Conservation (phyloP, 2,329 filamentous ascomycete genomes). For the Aspergillus aculeatinus region DNA sequence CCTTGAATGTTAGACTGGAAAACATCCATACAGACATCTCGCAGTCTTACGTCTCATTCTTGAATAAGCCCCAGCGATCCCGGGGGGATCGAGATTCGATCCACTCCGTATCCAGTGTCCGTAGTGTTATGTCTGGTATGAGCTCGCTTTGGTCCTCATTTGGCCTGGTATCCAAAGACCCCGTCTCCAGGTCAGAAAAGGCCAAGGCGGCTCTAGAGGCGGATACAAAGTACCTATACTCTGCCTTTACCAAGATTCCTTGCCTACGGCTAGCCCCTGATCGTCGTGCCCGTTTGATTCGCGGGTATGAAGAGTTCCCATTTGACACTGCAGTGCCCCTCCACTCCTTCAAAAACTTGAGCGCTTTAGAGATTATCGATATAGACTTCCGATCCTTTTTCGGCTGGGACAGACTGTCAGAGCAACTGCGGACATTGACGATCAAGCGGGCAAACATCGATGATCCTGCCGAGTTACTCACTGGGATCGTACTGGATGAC, state of each 20-base stretch:
- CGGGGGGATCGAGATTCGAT: constrained; percentile 88
- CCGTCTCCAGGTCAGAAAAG: constrained; percentile 79
- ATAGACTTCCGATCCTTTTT: constrained; percentile 97
- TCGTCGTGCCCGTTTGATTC: constrained; percentile 83
- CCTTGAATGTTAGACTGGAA: constrained; percentile 93
- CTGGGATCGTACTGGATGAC: constrained; percentile 92
- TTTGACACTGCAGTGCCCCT: constrained; percentile 96
- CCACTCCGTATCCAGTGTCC: constrained; percentile 91
- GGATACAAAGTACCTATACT: constrained; percentile 95
- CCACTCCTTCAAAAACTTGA: constrained; percentile 96
- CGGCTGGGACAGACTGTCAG: constrained; percentile 91
- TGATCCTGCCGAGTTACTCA: constrained; percentile 83
- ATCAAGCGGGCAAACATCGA: constrained; percentile 85
- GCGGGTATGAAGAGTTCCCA: constrained; percentile 94
- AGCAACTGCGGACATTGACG: constrained; percentile 85
- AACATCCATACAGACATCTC: constrained; percentile 87
- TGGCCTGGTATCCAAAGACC: constrained; percentile 75
- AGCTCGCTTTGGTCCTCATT: constrained; percentile 88
- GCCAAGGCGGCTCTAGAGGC: constrained; percentile 81
- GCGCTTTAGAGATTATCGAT: constrained; percentile 88
- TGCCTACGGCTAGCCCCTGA: constrained; percentile 89
- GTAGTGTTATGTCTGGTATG: constrained; percentile 97
- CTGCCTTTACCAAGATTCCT: constrained; percentile 96
- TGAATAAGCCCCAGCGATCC: constrained; percentile 77
- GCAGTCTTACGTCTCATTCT: constrained; percentile 90